Conservation (phyloP, 305 asterid species). For the Solanum hybrid region DNA sequence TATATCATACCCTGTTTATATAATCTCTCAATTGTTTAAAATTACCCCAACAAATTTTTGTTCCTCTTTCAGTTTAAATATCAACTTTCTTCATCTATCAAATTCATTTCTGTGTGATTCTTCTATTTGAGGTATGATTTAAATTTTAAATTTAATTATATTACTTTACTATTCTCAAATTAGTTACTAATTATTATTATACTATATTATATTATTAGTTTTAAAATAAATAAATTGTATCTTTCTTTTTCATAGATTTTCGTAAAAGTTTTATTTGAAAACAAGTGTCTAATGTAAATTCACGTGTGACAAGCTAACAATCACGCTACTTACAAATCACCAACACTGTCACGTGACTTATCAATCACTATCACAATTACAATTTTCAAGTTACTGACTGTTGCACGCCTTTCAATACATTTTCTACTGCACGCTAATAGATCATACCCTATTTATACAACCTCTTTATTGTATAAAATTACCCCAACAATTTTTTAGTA, state of each 20-base stretch:
- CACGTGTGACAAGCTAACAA: not conserved
- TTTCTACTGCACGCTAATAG: not conserved
- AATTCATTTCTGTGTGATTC: not conserved
- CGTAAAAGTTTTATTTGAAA: too few relatives aligned
- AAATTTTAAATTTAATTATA: too few relatives aligned
- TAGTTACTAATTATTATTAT: too few relatives aligned
- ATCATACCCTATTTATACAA: not conserved
- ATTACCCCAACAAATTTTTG: not conserved
- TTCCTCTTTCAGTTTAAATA: not conserved
- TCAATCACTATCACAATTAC: not conserved
- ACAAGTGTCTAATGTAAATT: not conserved
- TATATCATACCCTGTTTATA: not conserved
- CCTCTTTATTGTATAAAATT: not conserved
- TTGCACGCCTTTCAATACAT: not conserved
- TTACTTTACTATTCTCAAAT: not conserved
- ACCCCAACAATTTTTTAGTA: not conserved
- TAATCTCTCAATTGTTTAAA: not conserved
- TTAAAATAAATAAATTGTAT: too few relatives aligned
- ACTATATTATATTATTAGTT: not conserved
- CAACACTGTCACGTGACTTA: not conserved
- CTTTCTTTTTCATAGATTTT: too few relatives aligned
- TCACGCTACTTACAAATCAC: not conserved
- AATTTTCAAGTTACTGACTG: not conserved
- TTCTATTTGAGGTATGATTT: not conserved
- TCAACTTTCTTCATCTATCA: not conserved